These are phyloP conservation scores for Solanum dulcamara DNA, from an alignment of 257 asterid genomes.

Conservation along the genomic window DNA sequence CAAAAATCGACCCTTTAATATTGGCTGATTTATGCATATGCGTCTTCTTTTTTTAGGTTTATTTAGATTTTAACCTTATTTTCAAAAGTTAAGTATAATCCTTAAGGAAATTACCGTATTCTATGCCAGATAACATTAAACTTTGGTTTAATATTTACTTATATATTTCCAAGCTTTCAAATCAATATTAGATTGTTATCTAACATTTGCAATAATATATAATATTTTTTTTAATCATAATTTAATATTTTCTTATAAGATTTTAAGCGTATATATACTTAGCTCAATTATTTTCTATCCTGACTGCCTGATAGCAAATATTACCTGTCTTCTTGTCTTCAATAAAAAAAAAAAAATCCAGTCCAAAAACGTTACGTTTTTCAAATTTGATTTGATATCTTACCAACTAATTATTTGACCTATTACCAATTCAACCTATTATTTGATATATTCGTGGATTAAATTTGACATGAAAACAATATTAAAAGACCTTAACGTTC, in stretches of 20 bases:
- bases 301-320: not conserved
- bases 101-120: not conserved
- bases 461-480: not conserved
- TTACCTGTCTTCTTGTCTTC: not conserved
- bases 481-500: not conserved
- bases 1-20: not conserved
- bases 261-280: no score
- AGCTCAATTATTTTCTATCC: no score
- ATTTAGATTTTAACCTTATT: no score
- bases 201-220: no score
- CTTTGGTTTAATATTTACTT: no score
- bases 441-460: not conserved
- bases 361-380: not conserved
- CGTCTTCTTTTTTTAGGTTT: no score
- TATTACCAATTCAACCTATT: not conserved
- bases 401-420: not conserved
- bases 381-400: not conserved
- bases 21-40: not conserved
- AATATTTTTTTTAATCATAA: no score
- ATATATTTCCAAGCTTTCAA: no score
- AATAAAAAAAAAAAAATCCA: not conserved
- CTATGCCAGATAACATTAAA: no score
- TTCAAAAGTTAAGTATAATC: no score
- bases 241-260: no score
- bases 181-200: no score